Conservation (phyloP, 345 rosid genomes). For the Arabis hirsuta region DNA sequence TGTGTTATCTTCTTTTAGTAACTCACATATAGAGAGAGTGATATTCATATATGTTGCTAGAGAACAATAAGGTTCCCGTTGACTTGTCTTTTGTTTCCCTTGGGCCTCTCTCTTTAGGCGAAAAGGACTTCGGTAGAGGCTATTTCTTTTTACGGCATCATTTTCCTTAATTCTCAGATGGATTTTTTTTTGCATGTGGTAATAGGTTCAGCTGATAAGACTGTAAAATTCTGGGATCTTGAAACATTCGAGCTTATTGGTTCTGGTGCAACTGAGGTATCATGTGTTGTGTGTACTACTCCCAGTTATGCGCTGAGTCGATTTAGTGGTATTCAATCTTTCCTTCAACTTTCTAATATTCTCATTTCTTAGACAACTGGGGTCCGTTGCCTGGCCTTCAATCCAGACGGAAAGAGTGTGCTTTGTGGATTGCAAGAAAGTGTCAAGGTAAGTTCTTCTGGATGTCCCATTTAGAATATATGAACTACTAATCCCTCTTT, state of each 20-base stretch:
- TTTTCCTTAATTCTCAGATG: neutral
- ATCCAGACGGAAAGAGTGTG: constrained; percentile 91
- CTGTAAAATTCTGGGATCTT: constrained; percentile 98
- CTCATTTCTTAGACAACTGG: constrained; percentile 68
- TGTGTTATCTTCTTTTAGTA: constrained; percentile 1
- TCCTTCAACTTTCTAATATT: constrained; percentile 8
- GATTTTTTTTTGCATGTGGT: constrained; percentile 25
- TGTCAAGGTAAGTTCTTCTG: constrained; percentile 64
- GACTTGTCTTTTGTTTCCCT: too few relatives aligned
- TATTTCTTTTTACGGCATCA: neutral
- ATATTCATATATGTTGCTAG: neutral
- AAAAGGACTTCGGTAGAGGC: constrained; percentile 4
- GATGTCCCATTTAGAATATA: constrained; percentile 19
- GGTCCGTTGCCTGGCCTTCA: constrained; percentile 92
- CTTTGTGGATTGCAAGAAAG: constrained; percentile 97
- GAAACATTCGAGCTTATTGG: constrained; percentile 97
- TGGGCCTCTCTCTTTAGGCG: neutral
- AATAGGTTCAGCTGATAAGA: constrained; percentile 96
- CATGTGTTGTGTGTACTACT: constrained; percentile 31
- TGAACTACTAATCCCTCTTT: constrained; percentile 8
- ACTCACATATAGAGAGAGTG: neutral
- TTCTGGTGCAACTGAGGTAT: constrained; percentile 95
- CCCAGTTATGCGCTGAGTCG: neutral
- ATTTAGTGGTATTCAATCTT: constrained; percentile 13
- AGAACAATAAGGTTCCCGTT: too few relatives aligned